Conservation (phyloP, 495 filamentous ascomycete species). For the Tricharina praecox region DNA sequence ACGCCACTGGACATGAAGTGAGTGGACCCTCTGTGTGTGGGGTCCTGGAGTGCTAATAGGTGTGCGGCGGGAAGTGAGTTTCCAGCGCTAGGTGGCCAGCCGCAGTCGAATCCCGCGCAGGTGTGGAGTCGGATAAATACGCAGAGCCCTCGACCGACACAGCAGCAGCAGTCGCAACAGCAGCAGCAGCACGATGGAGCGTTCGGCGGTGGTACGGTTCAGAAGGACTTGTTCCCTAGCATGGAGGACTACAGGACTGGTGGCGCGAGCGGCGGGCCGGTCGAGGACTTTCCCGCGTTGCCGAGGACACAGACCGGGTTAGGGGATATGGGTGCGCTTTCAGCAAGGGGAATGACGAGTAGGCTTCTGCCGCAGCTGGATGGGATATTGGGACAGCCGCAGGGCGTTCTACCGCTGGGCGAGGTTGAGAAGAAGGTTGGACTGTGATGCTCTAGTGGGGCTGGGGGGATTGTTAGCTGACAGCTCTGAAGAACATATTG, state of each 20-base stretch:
- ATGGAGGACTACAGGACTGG: conserved; percentile 23
- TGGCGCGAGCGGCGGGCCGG: conserved; percentile 10
- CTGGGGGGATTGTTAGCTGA: neutral
- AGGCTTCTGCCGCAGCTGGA: conserved; percentile 4
- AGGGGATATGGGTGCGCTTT: neutral
- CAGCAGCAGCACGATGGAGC: conserved; percentile 4
- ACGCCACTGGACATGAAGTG: conserved; percentile 25
- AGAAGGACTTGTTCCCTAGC: conserved; percentile 18
- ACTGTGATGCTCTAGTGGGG: neutral
- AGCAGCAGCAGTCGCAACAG: conserved; percentile 12
- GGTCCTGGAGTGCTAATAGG: too few relatives aligned
- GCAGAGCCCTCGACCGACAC: conserved; percentile 12
- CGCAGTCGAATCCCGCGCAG: conserved; percentile 19
- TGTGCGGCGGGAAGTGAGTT: conserved; percentile 17
- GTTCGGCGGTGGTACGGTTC: neutral
- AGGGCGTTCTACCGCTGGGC: neutral
- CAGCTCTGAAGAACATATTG: neutral
- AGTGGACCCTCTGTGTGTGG: too few relatives aligned
- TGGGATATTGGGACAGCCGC: conserved; percentile 8
- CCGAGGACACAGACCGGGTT: conserved; percentile 1
- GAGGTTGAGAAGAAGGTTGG: conserved; percentile 11
- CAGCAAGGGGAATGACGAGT: conserved; percentile 4
- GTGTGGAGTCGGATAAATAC: conserved; percentile 26
- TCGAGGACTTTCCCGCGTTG: conserved; percentile 5
- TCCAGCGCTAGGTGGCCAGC: conserved; percentile 24